Evolutionary conservation across 352 stramenopile genomes (phyloP).

Genomic region (Bremia lactucae): DNA sequence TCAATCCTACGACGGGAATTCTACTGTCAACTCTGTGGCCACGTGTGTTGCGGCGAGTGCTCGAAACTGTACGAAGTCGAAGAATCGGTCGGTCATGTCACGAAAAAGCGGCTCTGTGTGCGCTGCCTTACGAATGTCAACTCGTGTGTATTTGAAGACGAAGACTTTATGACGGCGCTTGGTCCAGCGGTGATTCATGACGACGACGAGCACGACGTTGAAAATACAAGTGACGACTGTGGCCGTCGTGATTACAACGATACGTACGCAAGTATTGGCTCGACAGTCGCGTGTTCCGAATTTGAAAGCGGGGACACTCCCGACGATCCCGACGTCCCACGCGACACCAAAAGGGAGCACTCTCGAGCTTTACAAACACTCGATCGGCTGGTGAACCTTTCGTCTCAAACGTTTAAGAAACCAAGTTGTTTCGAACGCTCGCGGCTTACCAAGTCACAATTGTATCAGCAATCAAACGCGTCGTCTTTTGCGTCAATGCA

Average conservation of each 20-base stretch:
- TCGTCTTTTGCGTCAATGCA: conserved; percentile 6
- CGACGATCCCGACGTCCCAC: conserved; percentile 15
- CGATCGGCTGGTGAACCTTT: conserved; percentile 16
- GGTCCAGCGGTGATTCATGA: conserved; percentile 34
- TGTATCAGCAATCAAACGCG: conserved; percentile 2
- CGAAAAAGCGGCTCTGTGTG: conserved; percentile 42
- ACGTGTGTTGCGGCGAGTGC: conserved; percentile 43
- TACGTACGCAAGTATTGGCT: conserved; percentile 14
- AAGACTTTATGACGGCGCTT: conserved; percentile 38
- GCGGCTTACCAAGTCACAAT: conserved; percentile 14
- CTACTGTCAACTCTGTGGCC: conserved; percentile 47
- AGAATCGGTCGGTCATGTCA: conserved; percentile 25
- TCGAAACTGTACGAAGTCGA: conserved; percentile 49
- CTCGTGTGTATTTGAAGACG: conserved; percentile 45
- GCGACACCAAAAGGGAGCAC: conserved; percentile 14
- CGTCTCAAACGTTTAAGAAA: not conserved
- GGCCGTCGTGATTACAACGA: conserved; percentile 15
- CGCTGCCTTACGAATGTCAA: conserved; percentile 46
- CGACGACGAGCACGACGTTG: conserved; percentile 8
- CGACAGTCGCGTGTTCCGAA: conserved; percentile 19
- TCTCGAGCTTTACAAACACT: conserved; percentile 21
- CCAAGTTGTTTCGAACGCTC: conserved; percentile 13
- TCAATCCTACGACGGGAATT: conserved; percentile 37
- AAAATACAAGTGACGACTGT: conserved; percentile 10
- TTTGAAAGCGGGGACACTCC: conserved; percentile 13